Percentiles rank a stretch among this genome's conserved stretches.
Evolutionary conservation across 2,329 filamentous ascomycete genomes (phyloP).

Genomic region (Cercospora zeina): DNA sequence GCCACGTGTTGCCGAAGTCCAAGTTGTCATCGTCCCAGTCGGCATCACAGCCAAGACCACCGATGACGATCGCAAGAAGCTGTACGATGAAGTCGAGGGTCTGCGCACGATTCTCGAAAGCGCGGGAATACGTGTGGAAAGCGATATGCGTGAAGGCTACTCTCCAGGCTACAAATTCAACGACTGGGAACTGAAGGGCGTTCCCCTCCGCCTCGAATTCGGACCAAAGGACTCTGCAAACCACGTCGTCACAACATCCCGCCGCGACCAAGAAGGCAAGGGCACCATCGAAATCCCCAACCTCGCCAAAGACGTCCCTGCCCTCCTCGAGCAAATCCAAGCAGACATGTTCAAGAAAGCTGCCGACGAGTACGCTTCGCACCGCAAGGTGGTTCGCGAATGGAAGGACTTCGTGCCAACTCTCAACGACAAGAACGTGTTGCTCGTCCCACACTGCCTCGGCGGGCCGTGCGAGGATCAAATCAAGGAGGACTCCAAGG

Average conservation of each 20-base stretch:
- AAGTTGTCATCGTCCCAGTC: constrained; percentile 85
- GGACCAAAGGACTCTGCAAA: constrained; percentile 91
- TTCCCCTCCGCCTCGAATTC: constrained; percentile 91
- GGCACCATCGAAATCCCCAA: constrained; percentile 73
- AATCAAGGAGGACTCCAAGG: constrained; percentile 88
- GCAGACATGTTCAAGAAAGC: constrained; percentile 76
- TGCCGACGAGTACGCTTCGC: constrained; percentile 72
- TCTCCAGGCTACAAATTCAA: constrained; percentile 97
- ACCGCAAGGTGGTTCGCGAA: constrained; percentile 75
- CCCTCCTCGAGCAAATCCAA: constrained; percentile 87
- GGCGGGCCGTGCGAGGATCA: constrained; percentile 84
- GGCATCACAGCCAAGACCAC: constrained; percentile 87
- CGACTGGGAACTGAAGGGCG: constrained; percentile 96
- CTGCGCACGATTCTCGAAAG: constrained; percentile 69
- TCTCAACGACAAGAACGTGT: constrained; percentile 87
- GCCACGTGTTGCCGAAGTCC: constrained; percentile 81
- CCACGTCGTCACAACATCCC: constrained; percentile 77
- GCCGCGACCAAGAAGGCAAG: constrained; percentile 83
- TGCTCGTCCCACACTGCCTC: constrained; percentile 87
- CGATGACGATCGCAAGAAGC: constrained; percentile 72
- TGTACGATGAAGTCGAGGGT: constrained; percentile 72
- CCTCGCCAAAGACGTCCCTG: constrained; percentile 70
- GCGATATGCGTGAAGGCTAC: constrained; percentile 85
- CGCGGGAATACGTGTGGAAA: constrained; percentile 73
- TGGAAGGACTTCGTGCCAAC: constrained; percentile 92